phyloP scores from a whole-genome alignment of 2,329 filamentous ascomycete genomes.

The Paraconiothyrium sp. region DNA sequence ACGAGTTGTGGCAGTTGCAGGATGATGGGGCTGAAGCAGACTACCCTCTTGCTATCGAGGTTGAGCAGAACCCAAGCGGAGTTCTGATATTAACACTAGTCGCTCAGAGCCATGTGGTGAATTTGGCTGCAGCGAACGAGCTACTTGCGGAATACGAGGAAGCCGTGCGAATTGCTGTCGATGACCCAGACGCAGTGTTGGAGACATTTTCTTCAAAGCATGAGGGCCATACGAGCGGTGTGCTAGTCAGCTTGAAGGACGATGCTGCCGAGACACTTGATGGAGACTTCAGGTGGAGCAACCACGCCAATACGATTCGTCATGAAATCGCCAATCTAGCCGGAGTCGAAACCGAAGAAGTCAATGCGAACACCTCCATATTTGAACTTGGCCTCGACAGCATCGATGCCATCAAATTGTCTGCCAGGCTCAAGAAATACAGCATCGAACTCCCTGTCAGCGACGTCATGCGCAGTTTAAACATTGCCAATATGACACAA shows the following conservation, averaged over 20 bases:
- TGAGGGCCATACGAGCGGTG: background rate
- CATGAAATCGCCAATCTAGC: slow-evolving; percentile 72
- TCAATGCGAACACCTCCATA: slow-evolving; percentile 71
- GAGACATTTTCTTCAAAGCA: slow-evolving; percentile 27
- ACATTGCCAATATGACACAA: slow-evolving; percentile 68
- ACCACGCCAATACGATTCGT: slow-evolving; percentile 63
- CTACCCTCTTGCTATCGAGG: slow-evolving; percentile 82
- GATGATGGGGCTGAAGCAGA: slow-evolving; percentile 62
- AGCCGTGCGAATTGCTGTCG: slow-evolving; percentile 48
- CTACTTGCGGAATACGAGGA: slow-evolving; percentile 57
- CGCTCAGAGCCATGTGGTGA: slow-evolving; percentile 60
- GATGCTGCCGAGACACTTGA: background rate
- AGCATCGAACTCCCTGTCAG: slow-evolving; percentile 74
- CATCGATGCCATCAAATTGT: slow-evolving; percentile 88
- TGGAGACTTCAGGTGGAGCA: slow-evolving; percentile 66
- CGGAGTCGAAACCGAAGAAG: slow-evolving; percentile 58
- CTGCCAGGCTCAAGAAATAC: slow-evolving; percentile 71
- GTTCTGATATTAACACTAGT: slow-evolving; percentile 68
- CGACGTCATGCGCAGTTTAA: slow-evolving; percentile 77
- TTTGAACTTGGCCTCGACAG: slow-evolving; percentile 89
- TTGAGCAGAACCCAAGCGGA: slow-evolving; percentile 62
- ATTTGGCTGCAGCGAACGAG: slow-evolving; percentile 43
- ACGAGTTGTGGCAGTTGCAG: slow-evolving; percentile 62
- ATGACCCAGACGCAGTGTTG: slow-evolving; percentile 39
- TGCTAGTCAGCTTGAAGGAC: background rate